A percentile compares a stretch with the other conserved stretches of the same genome.
phyloP scores from a whole-genome alignment of 768 basidiomycete genomes.

The Amanita phalloides region DNA sequence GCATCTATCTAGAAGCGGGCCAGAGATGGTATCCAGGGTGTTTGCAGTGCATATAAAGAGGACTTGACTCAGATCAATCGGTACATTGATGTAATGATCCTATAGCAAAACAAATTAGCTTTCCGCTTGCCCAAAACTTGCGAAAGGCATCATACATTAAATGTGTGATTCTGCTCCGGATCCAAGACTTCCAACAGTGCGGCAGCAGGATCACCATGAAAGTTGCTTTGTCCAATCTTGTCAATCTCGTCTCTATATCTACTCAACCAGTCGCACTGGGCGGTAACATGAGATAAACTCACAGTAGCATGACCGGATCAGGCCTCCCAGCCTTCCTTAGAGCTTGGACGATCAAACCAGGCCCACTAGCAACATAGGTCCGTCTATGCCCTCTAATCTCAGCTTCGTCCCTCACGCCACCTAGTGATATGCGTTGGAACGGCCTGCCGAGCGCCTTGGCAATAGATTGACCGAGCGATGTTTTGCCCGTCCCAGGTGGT shows the following conservation, averaged over 20 bases:
- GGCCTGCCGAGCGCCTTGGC: constrained; percentile 76
- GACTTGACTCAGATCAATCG: constrained; percentile 79
- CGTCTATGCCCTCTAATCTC: constrained; percentile 41
- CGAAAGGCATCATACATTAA: constrained; percentile 40
- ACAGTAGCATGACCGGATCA: constrained; percentile 74
- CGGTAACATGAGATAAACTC: constrained; percentile 19
- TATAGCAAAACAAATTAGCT: constrained; percentile 16
- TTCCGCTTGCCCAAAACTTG: neutral
- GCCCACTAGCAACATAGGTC: constrained; percentile 88
- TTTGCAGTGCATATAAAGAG: constrained; percentile 93
- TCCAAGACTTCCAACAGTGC: constrained; percentile 89
- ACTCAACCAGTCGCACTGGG: constrained; percentile 8
- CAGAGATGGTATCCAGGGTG: constrained; percentile 78
- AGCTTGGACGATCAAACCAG: constrained; percentile 79
- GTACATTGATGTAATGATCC: constrained; percentile 90
- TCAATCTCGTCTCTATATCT: constrained; percentile 75
- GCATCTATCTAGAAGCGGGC: constrained; percentile 82
- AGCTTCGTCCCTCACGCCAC: constrained; percentile 91
- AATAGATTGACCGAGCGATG: constrained; percentile 81
- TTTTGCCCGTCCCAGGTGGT: constrained; percentile 88
- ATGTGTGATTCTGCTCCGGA: constrained; percentile 84
- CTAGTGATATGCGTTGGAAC: constrained; percentile 87
- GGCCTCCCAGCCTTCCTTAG: constrained; percentile 71
- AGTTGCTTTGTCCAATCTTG: constrained; percentile 79
- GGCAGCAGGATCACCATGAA: constrained; percentile 88